Evolutionary conservation across 225 moss, liverwort and hornwort species (phyloP).

Genomic region (Polytrichum formosum): DNA sequence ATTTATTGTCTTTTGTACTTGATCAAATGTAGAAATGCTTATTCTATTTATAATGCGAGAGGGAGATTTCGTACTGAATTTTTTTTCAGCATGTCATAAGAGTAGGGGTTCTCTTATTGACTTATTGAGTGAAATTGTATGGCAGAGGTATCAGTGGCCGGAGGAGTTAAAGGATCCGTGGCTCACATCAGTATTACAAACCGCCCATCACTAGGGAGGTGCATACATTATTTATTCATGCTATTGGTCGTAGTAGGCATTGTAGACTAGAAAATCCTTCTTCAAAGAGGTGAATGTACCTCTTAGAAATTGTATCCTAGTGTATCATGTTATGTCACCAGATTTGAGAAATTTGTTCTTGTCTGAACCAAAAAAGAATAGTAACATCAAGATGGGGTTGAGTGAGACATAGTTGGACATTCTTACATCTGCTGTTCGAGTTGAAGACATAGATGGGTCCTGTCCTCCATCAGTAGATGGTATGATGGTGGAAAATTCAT

Average conservation of each 20-base stretch:
- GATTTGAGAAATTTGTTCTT: background rate
- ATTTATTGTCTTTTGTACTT: too few species aligned
- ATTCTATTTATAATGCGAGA: too few species aligned
- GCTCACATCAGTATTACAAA: constrained; percentile 39
- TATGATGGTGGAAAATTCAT: too few species aligned
- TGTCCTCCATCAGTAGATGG: too few species aligned
- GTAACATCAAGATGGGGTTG: too few species aligned
- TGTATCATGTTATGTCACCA: background rate
- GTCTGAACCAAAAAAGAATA: background rate
- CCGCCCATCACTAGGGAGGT: constrained; percentile 1
- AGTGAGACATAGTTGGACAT: too few species aligned
- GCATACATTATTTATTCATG: background rate
- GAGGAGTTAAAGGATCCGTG: constrained; percentile 50
- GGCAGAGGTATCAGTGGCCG: constrained; percentile 47
- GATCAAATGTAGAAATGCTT: too few species aligned
- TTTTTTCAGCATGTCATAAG: too few species aligned
- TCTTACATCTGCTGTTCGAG: too few species aligned
- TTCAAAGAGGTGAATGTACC: background rate
- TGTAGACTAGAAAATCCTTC: background rate
- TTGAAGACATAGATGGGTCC: background rate
- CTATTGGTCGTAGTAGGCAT: background rate
- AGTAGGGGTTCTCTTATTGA: background rate
- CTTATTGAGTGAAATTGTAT: constrained; percentile 1
- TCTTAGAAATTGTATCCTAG: background rate
- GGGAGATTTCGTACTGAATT: too few species aligned